phyloP scores from a whole-genome alignment of 1,139 yeast genomes.

The Petasospora fabianii region DNA sequence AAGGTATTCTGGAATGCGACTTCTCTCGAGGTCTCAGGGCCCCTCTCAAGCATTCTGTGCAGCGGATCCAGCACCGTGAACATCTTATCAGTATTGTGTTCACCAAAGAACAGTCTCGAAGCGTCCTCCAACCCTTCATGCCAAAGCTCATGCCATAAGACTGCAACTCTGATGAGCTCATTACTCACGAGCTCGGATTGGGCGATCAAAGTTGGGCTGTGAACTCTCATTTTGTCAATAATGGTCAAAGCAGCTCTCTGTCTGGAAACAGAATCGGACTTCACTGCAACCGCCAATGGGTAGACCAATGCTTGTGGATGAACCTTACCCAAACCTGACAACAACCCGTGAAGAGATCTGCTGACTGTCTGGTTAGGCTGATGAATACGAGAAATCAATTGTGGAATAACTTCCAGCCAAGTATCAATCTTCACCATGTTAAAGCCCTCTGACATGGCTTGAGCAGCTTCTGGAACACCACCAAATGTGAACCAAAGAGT shows the following conservation, averaged over 20 bases:
- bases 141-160: constrained; percentile 98
- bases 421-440: constrained; percentile 85
- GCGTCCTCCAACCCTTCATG: constrained; percentile 98
- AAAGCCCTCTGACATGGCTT: constrained; percentile 88
- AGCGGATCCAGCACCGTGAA: constrained; percentile 86
- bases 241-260: constrained; percentile 90
- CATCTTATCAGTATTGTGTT: constrained; percentile 93
- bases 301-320: constrained; percentile 97
- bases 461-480: constrained; percentile 86
- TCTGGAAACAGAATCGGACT: constrained; percentile 85
- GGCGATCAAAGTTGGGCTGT: constrained; percentile 78
- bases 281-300: constrained; percentile 94
- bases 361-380: constrained; percentile 89
- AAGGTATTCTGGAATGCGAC: constrained; percentile 90
- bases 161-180: constrained; percentile 92
- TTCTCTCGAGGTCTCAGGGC: constrained; percentile 92
- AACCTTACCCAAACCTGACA: constrained; percentile 86
- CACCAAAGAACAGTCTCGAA: constrained; percentile 88
- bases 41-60: constrained; percentile 75
- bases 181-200: constrained; percentile 94
- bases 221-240: constrained; percentile 87
- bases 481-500: constrained; percentile 97
- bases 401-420: constrained; percentile 96
- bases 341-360: constrained; percentile 69
- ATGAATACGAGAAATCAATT: constrained; percentile 91